These are phyloP conservation scores for Coriolopsis trogii DNA, from an alignment of 1,284 basidiomycete species.

Conservation along the genomic window DNA sequence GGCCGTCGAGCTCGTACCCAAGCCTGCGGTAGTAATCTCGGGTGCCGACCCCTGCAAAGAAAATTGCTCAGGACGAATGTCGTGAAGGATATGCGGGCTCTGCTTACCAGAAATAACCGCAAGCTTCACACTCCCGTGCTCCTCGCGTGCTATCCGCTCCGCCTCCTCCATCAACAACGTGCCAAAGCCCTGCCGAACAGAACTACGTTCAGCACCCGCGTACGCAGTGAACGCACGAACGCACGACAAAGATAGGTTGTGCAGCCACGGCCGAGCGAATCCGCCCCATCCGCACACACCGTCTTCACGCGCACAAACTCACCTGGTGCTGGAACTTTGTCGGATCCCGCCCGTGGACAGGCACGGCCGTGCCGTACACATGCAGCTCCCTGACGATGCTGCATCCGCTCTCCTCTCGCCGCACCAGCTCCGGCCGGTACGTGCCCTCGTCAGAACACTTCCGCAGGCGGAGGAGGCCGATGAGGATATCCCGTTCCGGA, in stretches of 20 bases:
- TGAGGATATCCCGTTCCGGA: conserved; percentile 94
- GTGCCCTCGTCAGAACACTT: conserved; percentile 98
- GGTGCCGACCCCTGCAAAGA: conserved; percentile 85
- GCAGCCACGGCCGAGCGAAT: background rate
- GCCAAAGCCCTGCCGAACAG: conserved; percentile 81
- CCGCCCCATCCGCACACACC: background rate
- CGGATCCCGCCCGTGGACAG: conserved; percentile 95
- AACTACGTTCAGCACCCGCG: background rate
- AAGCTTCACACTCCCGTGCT: conserved; percentile 93
- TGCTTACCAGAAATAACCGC: conserved; percentile 91
- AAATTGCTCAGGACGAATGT: no score
- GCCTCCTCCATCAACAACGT: conserved; percentile 99
- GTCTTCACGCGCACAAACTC: no score
- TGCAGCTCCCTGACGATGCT: conserved; percentile 97
- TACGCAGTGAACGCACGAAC: background rate
- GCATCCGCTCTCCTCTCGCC: conserved; percentile 77
- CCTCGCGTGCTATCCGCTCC: conserved; percentile 96
- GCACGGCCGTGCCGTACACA: conserved; percentile 99
- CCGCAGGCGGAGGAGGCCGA: conserved; percentile 90
- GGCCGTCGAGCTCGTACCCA: conserved; percentile 94
- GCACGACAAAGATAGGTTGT: background rate
- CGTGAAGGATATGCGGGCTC: no score
- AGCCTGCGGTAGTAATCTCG: conserved; percentile 93
- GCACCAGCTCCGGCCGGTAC: conserved; percentile 90
- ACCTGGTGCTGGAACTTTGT: conserved; percentile 98